Evolutionary conservation across 305 asterid species (phyloP).

Genomic region (Fraxinus velutina): DNA sequence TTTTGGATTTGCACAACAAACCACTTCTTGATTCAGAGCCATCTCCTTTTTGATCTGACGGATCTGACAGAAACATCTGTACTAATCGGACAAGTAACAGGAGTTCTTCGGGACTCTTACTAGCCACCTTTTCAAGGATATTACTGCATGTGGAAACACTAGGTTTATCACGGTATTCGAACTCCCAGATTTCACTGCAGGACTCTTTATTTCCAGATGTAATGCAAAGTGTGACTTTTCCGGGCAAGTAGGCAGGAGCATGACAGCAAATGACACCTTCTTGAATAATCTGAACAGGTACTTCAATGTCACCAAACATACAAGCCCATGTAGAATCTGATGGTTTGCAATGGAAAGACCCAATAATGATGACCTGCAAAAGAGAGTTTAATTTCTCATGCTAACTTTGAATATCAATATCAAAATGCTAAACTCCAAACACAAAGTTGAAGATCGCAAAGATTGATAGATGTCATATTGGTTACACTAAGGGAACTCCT

Average conservation of each 20-base stretch:
- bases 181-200: constrained; percentile 87
- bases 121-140: constrained; percentile 44
- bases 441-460: neutral
- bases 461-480: neutral
- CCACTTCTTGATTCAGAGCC: constrained; percentile 41
- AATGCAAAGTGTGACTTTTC: constrained; percentile 72
- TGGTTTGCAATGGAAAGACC: constrained; percentile 78
- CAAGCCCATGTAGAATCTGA: constrained; percentile 75
- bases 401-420: constrained; percentile 3
- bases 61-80: constrained; percentile 68
- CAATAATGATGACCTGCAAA: constrained; percentile 76
- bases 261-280: constrained; percentile 83
- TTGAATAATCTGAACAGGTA: constrained; percentile 78
- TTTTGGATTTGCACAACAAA: constrained; percentile 44
- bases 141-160: constrained; percentile 31
- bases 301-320: constrained; percentile 93
- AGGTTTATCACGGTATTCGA: constrained; percentile 66
- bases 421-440: neutral
- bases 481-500: neutral
- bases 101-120: constrained; percentile 63
- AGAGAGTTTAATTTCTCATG: constrained; percentile 9
- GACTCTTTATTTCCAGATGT: constrained; percentile 78
- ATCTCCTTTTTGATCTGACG: constrained; percentile 47
- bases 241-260: constrained; percentile 73
- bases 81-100: constrained; percentile 72